Evolutionary conservation across 2,329 filamentous ascomycete species (phyloP), one percentile per base, ranked within the genome.

Genomic region (Bretziella fagacearum): DNA sequence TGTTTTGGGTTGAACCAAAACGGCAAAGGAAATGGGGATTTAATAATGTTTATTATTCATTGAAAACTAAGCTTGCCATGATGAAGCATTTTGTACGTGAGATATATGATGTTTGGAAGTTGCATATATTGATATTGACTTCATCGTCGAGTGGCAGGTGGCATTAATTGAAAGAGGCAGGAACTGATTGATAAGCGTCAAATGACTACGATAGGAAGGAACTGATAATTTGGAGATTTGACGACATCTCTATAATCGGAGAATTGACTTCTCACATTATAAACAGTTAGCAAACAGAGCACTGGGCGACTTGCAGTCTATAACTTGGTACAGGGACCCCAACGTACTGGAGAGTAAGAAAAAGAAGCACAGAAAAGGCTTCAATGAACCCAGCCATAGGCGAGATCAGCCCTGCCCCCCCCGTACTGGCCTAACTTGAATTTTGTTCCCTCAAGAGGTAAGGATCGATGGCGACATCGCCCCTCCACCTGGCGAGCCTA

Each of bases 381-480:
- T n/a, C 17, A 10, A 11, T 32, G 25, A 18, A 4, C 8, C 3
- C 1, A 29, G 8, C 26, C 11, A 17, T 15, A 11, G 22, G 10
- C 11, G 10, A 13, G 26, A 26, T 41, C 20, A n/a, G 26, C 18
- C 20, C 18, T 11, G 4, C n/a, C 6, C 25, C 7, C 26, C 20
- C 15, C 26, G 7, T 44, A 30, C 25, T 26, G 8, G 17, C 25
- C 13, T 17, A 13, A 15, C 41, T 10, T 11, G 11, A 36, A 13
- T 37, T 27, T 25, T 11, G 13, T 25, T 27, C n/a, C 17, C 18
- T 40, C 2, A 11, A 37, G 35, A 44, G 27, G 37, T 30, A 52
- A 51, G 53, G 48, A 51, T 52, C 49, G 54, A 56, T 56, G 54
- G 54, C 55, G 54, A 56, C 55, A 56, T 56, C 54, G 53, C 49